A percentile compares a stretch with the other conserved stretches of the same genome.
These are phyloP conservation scores for Allomyces arbusculus DNA, from an alignment of 192 early-diverging fungal genomes.

Conservation along the genomic window DNA sequence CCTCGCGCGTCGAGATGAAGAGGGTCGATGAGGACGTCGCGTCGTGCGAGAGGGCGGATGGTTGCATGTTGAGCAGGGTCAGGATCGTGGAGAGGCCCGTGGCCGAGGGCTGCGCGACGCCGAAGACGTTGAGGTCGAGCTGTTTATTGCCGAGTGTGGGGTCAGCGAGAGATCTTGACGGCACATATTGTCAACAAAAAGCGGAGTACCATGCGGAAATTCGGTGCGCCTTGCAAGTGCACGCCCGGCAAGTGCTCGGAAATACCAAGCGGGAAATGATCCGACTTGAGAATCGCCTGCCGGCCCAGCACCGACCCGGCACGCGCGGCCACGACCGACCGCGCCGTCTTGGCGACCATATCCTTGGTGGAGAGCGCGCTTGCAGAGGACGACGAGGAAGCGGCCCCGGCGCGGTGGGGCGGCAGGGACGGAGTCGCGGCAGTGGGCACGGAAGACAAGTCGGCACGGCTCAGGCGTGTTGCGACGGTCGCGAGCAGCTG, in stretches of 20 bases:
- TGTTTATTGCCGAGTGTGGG: background rate
- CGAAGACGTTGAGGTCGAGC: slow-evolving; percentile 28
- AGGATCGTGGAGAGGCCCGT: slow-evolving; percentile 31
- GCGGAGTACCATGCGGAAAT: slow-evolving; percentile 28
- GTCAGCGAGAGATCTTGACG: background rate
- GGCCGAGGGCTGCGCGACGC: slow-evolving; percentile 37
- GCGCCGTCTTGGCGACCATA: no score
- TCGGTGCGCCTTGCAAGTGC: slow-evolving; percentile 40
- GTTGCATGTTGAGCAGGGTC: slow-evolving; percentile 28
- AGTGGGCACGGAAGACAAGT: no score
- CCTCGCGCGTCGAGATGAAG: slow-evolving; percentile 23
- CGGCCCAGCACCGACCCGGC: slow-evolving; percentile 27
- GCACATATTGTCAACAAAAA: background rate
- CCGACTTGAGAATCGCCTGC: slow-evolving; percentile 32
- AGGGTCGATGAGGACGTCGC: background rate
- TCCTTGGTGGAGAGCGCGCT: no score
- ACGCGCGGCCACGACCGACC: no score
- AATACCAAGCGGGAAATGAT: slow-evolving; percentile 25
- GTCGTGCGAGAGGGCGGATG: slow-evolving; percentile 6
- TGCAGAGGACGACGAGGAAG: no score
- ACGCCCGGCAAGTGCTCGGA: slow-evolving; percentile 24
- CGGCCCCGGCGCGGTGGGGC: no score
- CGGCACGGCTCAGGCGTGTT: no score
- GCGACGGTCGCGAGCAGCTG: no score
- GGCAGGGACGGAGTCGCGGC: no score